A percentile compares a stretch with the other conserved stretches of the same genome.
Conservation (phyloP, 371 early-diverging fungal genomes). For the Apophysomyces trapeziformis region DNA sequence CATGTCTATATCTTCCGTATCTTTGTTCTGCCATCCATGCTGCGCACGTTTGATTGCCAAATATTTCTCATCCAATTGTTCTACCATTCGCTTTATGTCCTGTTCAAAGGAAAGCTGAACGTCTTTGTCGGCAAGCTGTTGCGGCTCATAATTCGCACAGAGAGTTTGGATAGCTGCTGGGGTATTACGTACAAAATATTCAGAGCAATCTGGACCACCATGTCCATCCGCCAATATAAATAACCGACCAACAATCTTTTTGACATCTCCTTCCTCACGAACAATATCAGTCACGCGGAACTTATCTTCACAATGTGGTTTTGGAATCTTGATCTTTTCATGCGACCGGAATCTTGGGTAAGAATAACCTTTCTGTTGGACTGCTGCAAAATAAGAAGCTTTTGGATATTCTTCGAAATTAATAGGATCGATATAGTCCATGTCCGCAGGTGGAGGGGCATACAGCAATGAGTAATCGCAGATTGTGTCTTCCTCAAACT, state of each 20-base stretch:
- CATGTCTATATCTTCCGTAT: slow-evolving; percentile 5
- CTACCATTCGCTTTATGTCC: slow-evolving; percentile 58
- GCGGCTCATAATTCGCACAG: slow-evolving; percentile 49
- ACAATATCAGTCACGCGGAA: slow-evolving; percentile 61
- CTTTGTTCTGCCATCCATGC: slow-evolving; percentile 23
- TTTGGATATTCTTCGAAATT: slow-evolving; percentile 49
- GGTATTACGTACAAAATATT: slow-evolving; percentile 61
- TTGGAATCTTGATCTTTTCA: slow-evolving; percentile 62
- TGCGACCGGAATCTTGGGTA: slow-evolving; percentile 66
- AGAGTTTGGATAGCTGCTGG: slow-evolving; percentile 57
- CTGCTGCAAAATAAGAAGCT: slow-evolving; percentile 61
- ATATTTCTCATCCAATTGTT: slow-evolving; percentile 59
- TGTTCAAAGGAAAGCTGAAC: slow-evolving; percentile 49
- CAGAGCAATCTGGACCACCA: slow-evolving; percentile 69
- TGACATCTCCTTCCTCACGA: slow-evolving; percentile 1
- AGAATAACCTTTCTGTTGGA: slow-evolving; percentile 68
- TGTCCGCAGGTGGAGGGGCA: slow-evolving; percentile 39
- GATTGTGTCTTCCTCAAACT: slow-evolving; percentile 49
- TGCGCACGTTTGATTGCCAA: slow-evolving; percentile 55
- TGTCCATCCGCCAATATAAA: slow-evolving; percentile 71
- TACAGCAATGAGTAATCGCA: slow-evolving; percentile 44
- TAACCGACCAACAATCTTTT: slow-evolving; percentile 47
- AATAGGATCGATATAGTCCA: slow-evolving; percentile 43
- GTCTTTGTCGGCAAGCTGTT: slow-evolving; percentile 36
- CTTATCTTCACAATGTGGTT: slow-evolving; percentile 65